Conservation (phyloP, 2,329 filamentous ascomycete species). For the Epicoccum nigrum region DNA sequence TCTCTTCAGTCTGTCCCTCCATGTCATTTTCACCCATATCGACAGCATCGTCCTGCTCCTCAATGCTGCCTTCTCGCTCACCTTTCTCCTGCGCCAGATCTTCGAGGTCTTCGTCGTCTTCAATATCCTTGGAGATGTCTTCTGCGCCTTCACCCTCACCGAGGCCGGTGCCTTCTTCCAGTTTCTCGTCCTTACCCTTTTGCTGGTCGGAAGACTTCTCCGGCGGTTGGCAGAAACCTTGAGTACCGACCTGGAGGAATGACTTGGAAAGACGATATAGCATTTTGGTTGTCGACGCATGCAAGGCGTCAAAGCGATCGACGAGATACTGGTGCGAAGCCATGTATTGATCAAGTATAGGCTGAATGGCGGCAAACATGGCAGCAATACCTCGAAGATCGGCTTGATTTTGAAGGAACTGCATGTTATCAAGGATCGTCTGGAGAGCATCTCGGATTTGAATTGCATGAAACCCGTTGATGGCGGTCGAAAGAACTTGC, state of each 20-base stretch:
- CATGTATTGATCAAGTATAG: slow-evolving; percentile 77
- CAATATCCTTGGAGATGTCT: slow-evolving; percentile 96
- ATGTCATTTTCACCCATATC: slow-evolving; percentile 92
- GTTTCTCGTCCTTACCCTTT: slow-evolving; percentile 73
- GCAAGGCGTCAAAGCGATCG: slow-evolving; percentile 65
- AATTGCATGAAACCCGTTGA: slow-evolving; percentile 65
- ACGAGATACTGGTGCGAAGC: slow-evolving; percentile 65
- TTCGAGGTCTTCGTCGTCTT: slow-evolving; percentile 88
- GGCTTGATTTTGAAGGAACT: slow-evolving; percentile 48
- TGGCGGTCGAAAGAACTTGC: slow-evolving; percentile 46
- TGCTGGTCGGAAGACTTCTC: slow-evolving; percentile 73
- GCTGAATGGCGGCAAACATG: slow-evolving; percentile 66
- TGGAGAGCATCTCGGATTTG: slow-evolving; percentile 59
- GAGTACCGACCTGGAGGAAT: slow-evolving; percentile 77
- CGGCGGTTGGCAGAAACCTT: slow-evolving; percentile 90
- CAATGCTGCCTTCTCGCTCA: slow-evolving; percentile 68
- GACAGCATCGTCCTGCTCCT: slow-evolving; percentile 84
- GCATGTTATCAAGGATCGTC: slow-evolving; percentile 54
- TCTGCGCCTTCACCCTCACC: slow-evolving; percentile 95
- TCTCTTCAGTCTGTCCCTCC: slow-evolving; percentile 79
- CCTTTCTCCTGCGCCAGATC: slow-evolving; percentile 81
- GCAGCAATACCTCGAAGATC: slow-evolving; percentile 58
- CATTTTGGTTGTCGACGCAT: slow-evolving; percentile 74
- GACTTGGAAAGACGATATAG: slow-evolving; percentile 76
- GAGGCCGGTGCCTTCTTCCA: slow-evolving; percentile 90